Conservation (phyloP, 345 rosid species). For the Hevea brasiliensis region DNA sequence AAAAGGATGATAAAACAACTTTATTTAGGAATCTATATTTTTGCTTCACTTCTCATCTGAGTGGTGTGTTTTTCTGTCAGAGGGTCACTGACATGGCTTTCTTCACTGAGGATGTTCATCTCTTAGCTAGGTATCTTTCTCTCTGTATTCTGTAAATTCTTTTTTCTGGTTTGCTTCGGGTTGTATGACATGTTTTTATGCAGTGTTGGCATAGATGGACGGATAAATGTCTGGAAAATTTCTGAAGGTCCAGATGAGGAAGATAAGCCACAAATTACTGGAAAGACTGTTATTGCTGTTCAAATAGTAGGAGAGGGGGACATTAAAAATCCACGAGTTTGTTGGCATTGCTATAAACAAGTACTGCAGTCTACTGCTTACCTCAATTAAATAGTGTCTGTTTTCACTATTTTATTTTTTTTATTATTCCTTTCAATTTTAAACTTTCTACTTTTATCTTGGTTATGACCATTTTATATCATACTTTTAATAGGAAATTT, state of each 20-base stretch:
- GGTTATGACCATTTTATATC: not conserved
- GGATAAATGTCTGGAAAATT: conserved; percentile 76
- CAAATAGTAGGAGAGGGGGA: conserved; percentile 60
- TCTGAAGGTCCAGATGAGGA: conserved; percentile 78
- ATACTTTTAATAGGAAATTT: conserved; percentile 58
- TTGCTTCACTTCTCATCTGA: conserved; percentile 3
- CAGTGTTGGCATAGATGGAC: conserved; percentile 84
- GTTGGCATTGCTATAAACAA: conserved; percentile 93
- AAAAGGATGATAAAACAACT: not conserved
- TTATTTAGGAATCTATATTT: not conserved
- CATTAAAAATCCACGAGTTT: conserved; percentile 65
- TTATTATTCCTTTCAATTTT: not conserved
- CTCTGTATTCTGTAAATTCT: conserved; percentile 4
- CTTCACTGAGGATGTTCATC: conserved; percentile 87
- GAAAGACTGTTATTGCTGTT: conserved; percentile 54
- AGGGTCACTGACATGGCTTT: conserved; percentile 87
- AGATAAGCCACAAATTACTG: conserved; percentile 66
- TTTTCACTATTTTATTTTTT: not conserved
- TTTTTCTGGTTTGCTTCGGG: not conserved
- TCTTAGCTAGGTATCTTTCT: conserved; percentile 73
- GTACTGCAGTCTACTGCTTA: conserved; percentile 35
- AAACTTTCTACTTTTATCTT: too few relatives aligned
- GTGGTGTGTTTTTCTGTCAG: conserved; percentile 42
- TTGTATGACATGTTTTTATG: conserved; percentile 11
- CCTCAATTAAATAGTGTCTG: not conserved